A percentile compares a stretch with the other conserved stretches of the same genome.
These are phyloP conservation scores for Ceratobasidium sp. DNA, from an alignment of 1,284 basidiomycete species.

Conservation along the genomic window DNA sequence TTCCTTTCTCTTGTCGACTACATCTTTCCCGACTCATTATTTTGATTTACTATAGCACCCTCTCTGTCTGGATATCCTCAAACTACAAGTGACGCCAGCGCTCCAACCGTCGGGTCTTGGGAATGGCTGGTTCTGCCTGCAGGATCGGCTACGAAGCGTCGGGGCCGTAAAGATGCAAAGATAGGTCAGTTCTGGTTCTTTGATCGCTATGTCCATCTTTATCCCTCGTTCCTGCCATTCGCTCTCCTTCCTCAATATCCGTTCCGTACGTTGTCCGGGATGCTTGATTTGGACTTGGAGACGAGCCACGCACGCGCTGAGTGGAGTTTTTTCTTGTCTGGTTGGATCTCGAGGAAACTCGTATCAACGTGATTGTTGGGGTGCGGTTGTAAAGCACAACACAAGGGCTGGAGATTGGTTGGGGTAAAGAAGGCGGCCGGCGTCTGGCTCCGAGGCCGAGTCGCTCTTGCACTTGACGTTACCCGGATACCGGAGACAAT, in stretches of 20 bases:
- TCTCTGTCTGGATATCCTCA: conserved; percentile 46
- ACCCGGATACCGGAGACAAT: background rate
- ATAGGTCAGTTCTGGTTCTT: conserved; percentile 71
- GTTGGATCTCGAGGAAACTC: background rate
- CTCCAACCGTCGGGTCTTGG: conserved; percentile 78
- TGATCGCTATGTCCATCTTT: background rate
- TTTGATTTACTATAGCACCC: conserved; percentile 1
- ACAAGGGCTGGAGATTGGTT: background rate
- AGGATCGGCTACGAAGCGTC: conserved; percentile 84
- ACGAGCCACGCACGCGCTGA: too few relatives aligned
- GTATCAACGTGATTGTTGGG: conserved; percentile 15
- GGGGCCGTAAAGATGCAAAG: conserved; percentile 87
- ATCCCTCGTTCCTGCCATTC: background rate
- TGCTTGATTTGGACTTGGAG: conserved; percentile 11
- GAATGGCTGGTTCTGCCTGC: conserved; percentile 83
- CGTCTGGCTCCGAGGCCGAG: background rate
- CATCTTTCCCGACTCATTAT: background rate
- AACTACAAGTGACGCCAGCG: conserved; percentile 10
- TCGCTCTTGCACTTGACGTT: background rate
- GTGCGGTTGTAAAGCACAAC: too few relatives aligned
- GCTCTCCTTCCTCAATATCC: background rate
- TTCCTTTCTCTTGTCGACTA: conserved; percentile 46
- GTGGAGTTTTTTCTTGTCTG: background rate
- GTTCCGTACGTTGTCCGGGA: background rate
- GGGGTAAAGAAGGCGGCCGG: too few relatives aligned